phyloP scores from a whole-genome alignment of 805 yeast species.

The Candida namnaoensis region DNA sequence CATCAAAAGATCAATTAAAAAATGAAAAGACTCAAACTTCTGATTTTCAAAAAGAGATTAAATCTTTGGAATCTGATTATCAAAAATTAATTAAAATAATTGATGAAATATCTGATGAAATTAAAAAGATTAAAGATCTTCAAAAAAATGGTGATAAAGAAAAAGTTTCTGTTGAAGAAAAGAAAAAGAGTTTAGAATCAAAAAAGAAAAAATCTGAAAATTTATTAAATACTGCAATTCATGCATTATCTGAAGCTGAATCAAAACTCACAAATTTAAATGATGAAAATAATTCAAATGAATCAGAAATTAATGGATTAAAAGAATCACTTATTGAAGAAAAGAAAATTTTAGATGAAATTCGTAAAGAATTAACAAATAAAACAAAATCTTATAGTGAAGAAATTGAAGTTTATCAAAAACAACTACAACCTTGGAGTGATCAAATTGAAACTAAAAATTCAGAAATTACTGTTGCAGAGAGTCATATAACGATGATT shows the following conservation, averaged over 20 bases:
- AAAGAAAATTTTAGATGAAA: conserved; percentile 46
- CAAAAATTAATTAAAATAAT: conserved; percentile 13
- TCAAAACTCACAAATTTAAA: conserved; percentile 36
- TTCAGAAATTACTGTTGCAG: conserved; percentile 54
- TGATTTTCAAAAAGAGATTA: conserved; percentile 30
- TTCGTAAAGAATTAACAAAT: conserved; percentile 58
- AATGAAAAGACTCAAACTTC: conserved; percentile 33
- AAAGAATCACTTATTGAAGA: conserved; percentile 40
- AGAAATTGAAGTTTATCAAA: conserved; percentile 56
- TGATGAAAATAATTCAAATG: conserved; percentile 33
- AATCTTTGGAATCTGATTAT: conserved; percentile 21
- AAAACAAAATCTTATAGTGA: conserved; percentile 65
- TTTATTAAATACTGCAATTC: conserved; percentile 37
- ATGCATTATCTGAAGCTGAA: conserved; percentile 34
- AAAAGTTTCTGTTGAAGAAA: conserved; percentile 69
- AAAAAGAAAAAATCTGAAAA: conserved; percentile 56
- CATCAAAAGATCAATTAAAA: conserved; percentile 31
- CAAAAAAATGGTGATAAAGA: conserved; percentile 43
- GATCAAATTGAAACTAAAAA: conserved; percentile 54
- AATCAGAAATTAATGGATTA: conserved; percentile 35
- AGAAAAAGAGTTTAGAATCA: conserved; percentile 51
- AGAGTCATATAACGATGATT: conserved; percentile 56
- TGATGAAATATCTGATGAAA: conserved; percentile 15
- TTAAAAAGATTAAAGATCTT: conserved; percentile 22
- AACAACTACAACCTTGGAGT: conserved; percentile 76